Evolutionary conservation across 1,284 basidiomycete species (phyloP).

Genomic region (Vanrija humicola): DNA sequence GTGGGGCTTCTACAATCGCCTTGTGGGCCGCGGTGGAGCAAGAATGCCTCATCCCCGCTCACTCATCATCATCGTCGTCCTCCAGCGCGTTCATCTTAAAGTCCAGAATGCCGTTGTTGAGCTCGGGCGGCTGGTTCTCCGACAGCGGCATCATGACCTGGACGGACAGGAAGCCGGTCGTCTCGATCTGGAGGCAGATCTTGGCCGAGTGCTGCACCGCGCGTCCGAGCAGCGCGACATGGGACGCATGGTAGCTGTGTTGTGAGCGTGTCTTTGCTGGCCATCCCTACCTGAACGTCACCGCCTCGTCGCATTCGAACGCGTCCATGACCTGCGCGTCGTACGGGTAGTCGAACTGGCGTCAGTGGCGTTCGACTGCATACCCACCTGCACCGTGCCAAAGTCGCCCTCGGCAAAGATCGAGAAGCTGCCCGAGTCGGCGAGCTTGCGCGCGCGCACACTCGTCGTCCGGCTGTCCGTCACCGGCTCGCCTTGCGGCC

Average conservation of each 20-base stretch:
- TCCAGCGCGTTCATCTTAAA: slow-evolving; percentile 56
- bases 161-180: slow-evolving; percentile 70
- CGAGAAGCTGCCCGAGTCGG: slow-evolving; percentile 59
- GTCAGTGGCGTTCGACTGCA: neutral
- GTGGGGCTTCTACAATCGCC: no score
- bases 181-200: slow-evolving; percentile 77
- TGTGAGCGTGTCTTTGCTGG: neutral
- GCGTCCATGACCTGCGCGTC: slow-evolving; percentile 82
- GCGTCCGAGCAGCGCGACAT: slow-evolving; percentile 64
- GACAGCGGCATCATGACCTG: slow-evolving; percentile 75
- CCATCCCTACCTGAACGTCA: slow-evolving; percentile 66
- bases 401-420: slow-evolving; percentile 73
- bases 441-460: slow-evolving; percentile 5
- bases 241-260: slow-evolving; percentile 69
- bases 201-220: slow-evolving; percentile 77
- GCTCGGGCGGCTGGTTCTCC: slow-evolving; percentile 48
- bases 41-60: neutral
- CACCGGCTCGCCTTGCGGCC: slow-evolving; percentile 42
- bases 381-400: slow-evolving; percentile 71
- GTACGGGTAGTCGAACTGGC: slow-evolving; percentile 86
- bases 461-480: slow-evolving; percentile 13
- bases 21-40: no score
- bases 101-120: slow-evolving; percentile 66
- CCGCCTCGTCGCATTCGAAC: slow-evolving; percentile 67
- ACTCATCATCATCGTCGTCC: slow-evolving; percentile 26